Conservation (phyloP, 2,329 filamentous ascomycete genomes). For the Alternaria dauci region DNA sequence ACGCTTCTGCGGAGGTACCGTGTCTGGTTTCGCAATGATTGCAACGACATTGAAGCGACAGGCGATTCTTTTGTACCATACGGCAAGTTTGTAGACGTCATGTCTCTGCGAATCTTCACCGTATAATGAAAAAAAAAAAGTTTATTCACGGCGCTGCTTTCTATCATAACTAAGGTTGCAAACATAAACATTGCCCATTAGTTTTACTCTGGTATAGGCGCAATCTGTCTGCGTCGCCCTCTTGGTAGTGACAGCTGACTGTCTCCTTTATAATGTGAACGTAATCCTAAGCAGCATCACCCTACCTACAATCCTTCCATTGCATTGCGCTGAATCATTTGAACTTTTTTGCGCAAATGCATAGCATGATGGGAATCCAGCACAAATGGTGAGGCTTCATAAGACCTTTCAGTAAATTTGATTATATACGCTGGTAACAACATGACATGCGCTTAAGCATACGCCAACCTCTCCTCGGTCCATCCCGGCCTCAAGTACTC, state of each 20-base stretch:
- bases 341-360: background rate
- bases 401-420: too few relatives aligned
- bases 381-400: too few relatives aligned
- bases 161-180: background rate
- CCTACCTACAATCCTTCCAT: background rate
- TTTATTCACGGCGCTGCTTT: background rate
- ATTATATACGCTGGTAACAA: too few relatives aligned
- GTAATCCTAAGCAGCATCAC: background rate
- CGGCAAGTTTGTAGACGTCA: background rate
- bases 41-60: background rate
- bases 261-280: background rate
- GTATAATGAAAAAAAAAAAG: background rate
- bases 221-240: background rate
- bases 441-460: conserved; percentile 28
- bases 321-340: background rate
- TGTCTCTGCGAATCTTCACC: background rate
- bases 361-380: too few relatives aligned
- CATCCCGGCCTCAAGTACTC: conserved; percentile 62
- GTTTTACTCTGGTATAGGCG: background rate
- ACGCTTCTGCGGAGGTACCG: conserved; percentile 61
- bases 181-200: background rate
- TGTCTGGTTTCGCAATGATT: background rate
- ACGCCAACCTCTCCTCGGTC: conserved; percentile 49
- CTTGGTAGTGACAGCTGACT: background rate
- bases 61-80: background rate